A percentile compares a stretch with the other conserved stretches of the same genome.
Conservation (phyloP, 495 filamentous ascomycete genomes). For the Apiosordaria backusii region DNA sequence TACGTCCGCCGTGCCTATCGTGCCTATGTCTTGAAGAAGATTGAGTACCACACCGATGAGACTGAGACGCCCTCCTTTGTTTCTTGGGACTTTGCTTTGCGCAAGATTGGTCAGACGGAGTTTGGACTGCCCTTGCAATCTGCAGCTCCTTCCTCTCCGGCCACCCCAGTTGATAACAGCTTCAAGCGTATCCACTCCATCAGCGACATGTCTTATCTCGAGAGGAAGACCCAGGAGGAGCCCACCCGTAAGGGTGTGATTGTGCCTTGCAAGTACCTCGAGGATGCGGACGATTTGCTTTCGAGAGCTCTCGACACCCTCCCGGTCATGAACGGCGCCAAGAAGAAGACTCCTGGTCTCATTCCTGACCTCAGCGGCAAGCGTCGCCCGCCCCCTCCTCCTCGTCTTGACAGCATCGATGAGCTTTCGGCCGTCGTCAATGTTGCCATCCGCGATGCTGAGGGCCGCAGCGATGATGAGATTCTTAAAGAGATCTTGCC, state of each 20-base stretch:
- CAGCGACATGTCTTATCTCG: conserved; percentile 89
- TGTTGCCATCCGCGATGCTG: conserved; percentile 84
- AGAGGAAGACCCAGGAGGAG: conserved; percentile 63
- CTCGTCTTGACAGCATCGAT: conserved; percentile 49
- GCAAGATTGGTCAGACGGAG: conserved; percentile 86
- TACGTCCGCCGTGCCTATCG: conserved; percentile 96
- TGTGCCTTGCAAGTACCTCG: conserved; percentile 85
- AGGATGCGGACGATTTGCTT: conserved; percentile 86
- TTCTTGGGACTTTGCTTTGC: conserved; percentile 92
- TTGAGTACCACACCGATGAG: conserved; percentile 78
- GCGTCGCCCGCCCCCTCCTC: conserved; percentile 54
- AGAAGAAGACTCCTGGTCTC: conserved; percentile 46
- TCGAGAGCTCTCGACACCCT: conserved; percentile 78
- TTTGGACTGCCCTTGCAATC: conserved; percentile 75
- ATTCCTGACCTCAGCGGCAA: conserved; percentile 71
- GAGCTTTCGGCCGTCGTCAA: conserved; percentile 90
- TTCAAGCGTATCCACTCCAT: conserved; percentile 88
- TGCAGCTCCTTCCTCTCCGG: conserved; percentile 75
- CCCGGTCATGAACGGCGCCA: conserved; percentile 49
- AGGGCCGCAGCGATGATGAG: conserved; percentile 80
- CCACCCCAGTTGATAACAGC: conserved; percentile 67
- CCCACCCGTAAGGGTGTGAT: conserved; percentile 90
- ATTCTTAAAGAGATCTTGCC: conserved; percentile 68
- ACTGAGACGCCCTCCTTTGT: conserved; percentile 75
- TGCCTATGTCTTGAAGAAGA: conserved; percentile 82